These are phyloP conservation scores for Erythrophleum fordii DNA, from an alignment of 306 rosid species.

Conservation along the genomic window DNA sequence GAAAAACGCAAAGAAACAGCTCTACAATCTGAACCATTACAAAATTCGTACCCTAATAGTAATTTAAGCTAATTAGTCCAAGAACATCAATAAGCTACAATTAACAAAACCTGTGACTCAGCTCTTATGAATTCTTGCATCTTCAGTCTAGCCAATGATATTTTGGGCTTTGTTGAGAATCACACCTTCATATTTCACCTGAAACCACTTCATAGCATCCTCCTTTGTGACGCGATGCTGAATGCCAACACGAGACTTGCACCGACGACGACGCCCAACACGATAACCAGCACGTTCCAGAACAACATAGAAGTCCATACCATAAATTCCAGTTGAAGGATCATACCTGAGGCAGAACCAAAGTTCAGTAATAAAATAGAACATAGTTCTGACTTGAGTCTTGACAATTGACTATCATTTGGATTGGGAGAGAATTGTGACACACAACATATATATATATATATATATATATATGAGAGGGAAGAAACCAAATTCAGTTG, in stretches of 20 bases:
- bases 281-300: constrained; percentile 88
- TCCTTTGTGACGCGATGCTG: constrained; percentile 89
- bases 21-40: neutral
- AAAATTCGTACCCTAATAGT: neutral
- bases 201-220: constrained; percentile 97
- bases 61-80: constrained; percentile 14
- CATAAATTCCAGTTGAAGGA: constrained; percentile 86
- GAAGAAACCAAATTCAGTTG: neutral
- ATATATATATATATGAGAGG: no score
- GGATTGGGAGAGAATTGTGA: neutral
- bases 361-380: neutral
- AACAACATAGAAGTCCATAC: constrained; percentile 86
- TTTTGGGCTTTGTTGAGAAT: constrained; percentile 83
- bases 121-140: neutral
- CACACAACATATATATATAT: neutral
- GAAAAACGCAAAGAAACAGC: neutral
- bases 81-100: constrained; percentile 33
- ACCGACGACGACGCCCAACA: constrained; percentile 77
- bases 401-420: neutral
- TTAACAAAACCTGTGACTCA: constrained; percentile 26
- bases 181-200: constrained; percentile 88
- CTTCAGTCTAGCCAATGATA: constrained; percentile 35
- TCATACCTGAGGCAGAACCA: constrained; percentile 63
- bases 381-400: neutral
- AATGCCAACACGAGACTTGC: constrained; percentile 85